Conservation (phyloP, 306 rosid species). For the Prunus mongolica region DNA sequence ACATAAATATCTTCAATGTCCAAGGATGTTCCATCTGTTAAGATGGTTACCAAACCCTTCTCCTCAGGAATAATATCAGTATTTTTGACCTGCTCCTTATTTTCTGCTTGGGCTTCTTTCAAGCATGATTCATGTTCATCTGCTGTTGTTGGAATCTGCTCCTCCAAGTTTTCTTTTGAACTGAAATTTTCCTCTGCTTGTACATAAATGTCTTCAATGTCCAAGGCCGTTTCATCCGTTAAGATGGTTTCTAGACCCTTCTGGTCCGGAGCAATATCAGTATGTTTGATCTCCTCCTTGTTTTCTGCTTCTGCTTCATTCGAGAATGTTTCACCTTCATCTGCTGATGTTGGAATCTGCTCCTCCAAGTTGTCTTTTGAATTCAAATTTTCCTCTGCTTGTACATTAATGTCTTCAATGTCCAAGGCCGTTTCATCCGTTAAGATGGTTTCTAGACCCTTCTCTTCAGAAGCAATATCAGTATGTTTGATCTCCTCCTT, state of each 20-base stretch:
- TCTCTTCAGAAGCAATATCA: conserved; percentile 11
- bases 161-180: background rate
- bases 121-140: background rate
- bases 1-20: conserved; percentile 1
- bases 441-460: background rate
- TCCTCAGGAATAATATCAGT: conserved; percentile 1
- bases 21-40: background rate
- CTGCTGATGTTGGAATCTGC: background rate
- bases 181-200: background rate
- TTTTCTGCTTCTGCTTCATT: conserved; percentile 17
- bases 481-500: background rate
- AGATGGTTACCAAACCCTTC: background rate
- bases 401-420: background rate
- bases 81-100: background rate
- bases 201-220: conserved; percentile 7
- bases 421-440: background rate
- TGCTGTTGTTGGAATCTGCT: background rate
- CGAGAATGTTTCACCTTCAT: conserved; percentile 6
- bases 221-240: background rate
- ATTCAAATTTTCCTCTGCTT: background rate
- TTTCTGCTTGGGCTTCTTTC: conserved; percentile 10
- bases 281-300: background rate
- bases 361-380: conserved; percentile 11
- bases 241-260: background rate
- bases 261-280: background rate